Evolutionary conservation across 306 rosid genomes (phyloP), one percentile per base, ranked within the genome.

Genomic region (Malus fusca): DNA sequence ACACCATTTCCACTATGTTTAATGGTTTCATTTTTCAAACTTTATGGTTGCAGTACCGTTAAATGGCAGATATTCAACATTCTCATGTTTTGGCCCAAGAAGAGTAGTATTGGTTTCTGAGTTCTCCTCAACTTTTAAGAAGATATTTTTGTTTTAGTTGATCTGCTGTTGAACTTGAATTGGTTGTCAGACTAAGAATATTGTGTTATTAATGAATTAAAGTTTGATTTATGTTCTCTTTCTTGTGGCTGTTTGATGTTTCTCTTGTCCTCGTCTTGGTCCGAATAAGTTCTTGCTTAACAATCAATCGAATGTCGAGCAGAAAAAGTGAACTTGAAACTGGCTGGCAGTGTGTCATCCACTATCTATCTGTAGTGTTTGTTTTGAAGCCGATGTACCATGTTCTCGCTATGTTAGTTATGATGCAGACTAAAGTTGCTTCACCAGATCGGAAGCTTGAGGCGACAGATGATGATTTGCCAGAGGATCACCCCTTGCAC

Each of bases 41-140:
- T 7, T 25, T 69, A 21, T 28, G 2, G 31, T 74, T 88, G 89
- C 97, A 94, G 97, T 91, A 94, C 80, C 96, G 96, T 43, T 91
- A 58, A 87, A 71, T 72, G 63, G 74, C 17, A 58, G 43, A 31
- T 3, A 19, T 1, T 42, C 48, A 59, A 42, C 30, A 40, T 22
- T 13, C 68, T 28, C 33, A 25, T 75, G 61, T 55, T 77, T 33
- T 73, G 53, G 83, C 74, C 22, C 13, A 67, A 78, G 76, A 59
- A 8, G 60, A 21, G 15, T 62, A 28, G 18, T 70, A 14, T 30
- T 70, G 25, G 79, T 21, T 66, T 64, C 74, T 67, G 52, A 72
- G 75, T 43, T 83, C 58, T 58, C 63, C 82, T 77, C 61, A 73
- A 73, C 69, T 5, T 78, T 67, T 31, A 21, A 76, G 79, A 73